Evolutionary conservation across 2,329 filamentous ascomycete genomes (phyloP), one percentile per base, ranked within the genome.

Genomic region (Clarireedia homoeocarpa): DNA sequence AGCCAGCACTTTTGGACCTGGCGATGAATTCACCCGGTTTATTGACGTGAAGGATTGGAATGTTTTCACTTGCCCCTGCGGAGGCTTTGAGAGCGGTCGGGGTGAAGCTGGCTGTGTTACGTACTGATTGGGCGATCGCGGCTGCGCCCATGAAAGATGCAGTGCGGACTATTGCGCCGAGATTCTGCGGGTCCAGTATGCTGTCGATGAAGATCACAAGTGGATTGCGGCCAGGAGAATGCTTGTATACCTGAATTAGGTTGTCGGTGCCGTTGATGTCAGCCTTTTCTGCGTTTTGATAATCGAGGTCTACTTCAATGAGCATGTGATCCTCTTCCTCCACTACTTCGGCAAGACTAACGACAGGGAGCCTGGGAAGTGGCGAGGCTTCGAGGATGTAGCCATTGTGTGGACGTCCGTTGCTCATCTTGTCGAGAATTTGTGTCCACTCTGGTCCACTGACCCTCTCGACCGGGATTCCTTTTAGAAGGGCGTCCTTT

Each of bases 71-170:
- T 3, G 92, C 92, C 6, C 94, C 94, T 0, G 90, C 85, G 0
- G 91, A 91, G 0, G 92, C 88, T 71, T 97, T 97, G 58, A 95
- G 79, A 0, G 89, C 85, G 7, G 91, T 81, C 0, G 90, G 80
- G 6, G 85, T 88, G 58, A 96, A 75, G 0, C 84, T 80, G 0
- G 91, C 88, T 15, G 86, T 89, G 64, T 83, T 86, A 58, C 83
- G 81, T 30, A 80, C 84, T 2, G 89, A 88, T 54, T 95, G 83
- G 2, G 84, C 83, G 20, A 99, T 81, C 4, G 89, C 91, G 55
- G 91, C 88, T 5, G 89, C 86, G 23, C 92, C 92, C n/a, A 97
- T 81, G 70, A 94, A 97, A 66, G 89, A 87, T 2, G 91, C 90
- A 5, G 89, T 89, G 38, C 94, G 87, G 45, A 97, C 78, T 58